Evolutionary conservation across 345 rosid species (phyloP).

Genomic region (Fremontodendron californicum): DNA sequence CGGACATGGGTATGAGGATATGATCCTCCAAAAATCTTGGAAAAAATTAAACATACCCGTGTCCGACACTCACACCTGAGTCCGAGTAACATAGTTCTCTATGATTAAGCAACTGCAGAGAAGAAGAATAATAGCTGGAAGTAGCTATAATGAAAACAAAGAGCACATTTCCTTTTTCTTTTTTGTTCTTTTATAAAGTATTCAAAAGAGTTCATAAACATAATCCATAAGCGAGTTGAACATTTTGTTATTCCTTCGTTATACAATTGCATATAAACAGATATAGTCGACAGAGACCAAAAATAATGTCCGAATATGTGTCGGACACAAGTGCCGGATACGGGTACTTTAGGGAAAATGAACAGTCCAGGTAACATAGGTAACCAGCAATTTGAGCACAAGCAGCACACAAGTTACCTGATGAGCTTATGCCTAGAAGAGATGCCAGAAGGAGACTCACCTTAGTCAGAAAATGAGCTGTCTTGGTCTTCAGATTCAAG

Average conservation of each 20-base stretch:
- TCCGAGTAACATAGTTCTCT: too few species aligned
- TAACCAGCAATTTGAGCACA: neutral
- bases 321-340: neutral
- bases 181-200: neutral
- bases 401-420: neutral
- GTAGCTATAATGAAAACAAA: neutral
- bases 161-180: neutral
- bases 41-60: too few species aligned
- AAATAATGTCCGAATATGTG: neutral
- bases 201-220: neutral
- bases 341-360: neutral
- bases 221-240: neutral
- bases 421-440: neutral
- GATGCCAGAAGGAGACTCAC: neutral
- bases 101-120: neutral
- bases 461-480: constrained; percentile 18
- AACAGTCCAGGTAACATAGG: neutral
- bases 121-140: neutral
- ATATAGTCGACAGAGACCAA: neutral
- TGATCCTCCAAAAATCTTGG: too few species aligned
- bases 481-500: constrained; percentile 29
- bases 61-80: too few species aligned
- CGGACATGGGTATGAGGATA: too few species aligned
- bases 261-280: neutral
- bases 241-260: neutral